Evolutionary conservation across 1,284 basidiomycete genomes (phyloP).

Genomic region (Apiotrichum veenhuisii): DNA sequence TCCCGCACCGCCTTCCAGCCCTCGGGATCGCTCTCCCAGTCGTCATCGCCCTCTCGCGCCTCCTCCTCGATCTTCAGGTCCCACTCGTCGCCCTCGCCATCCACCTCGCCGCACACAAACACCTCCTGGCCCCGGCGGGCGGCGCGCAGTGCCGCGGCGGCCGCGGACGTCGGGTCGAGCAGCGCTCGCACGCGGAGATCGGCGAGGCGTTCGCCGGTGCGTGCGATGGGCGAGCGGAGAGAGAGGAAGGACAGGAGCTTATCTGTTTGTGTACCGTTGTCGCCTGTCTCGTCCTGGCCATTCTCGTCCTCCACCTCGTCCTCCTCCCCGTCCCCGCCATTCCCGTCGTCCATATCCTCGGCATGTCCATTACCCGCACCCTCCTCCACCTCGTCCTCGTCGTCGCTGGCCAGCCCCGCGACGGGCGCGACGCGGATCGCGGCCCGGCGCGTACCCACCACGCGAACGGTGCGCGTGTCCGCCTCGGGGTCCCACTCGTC

Average conservation of each 20-base stretch:
- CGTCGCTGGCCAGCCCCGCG: constrained; percentile 10
- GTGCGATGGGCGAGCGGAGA: constrained; percentile 22
- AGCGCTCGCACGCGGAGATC: constrained; percentile 39
- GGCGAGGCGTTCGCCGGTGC: constrained; percentile 18
- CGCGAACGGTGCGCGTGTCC: constrained; percentile 2
- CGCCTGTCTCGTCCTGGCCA: neutral
- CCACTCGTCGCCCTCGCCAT: constrained; percentile 5
- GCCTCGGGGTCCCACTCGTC: constrained; percentile 40
- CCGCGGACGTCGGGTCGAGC: constrained; percentile 29
- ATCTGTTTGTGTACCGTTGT: too few relatives aligned
- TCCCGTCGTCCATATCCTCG: neutral
- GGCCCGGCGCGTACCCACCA: constrained; percentile 15
- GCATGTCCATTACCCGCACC: too few relatives aligned
- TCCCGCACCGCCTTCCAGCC: constrained; percentile 26
- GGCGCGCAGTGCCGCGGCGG: constrained; percentile 28
- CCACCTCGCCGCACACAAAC: constrained; percentile 24
- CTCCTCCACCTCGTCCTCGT: constrained; percentile 2
- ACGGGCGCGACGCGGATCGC: neutral
- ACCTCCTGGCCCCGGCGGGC: constrained; percentile 37
- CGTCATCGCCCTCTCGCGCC: constrained; percentile 22
- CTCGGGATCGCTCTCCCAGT: constrained; percentile 34
- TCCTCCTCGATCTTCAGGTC: constrained; percentile 3
- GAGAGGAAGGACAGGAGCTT: constrained; percentile 18
- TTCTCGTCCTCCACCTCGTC: constrained; percentile 8
- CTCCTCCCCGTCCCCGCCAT: constrained; percentile 5